A percentile compares a stretch with the other conserved stretches of the same genome.
Evolutionary conservation across 192 early-diverging fungal species (phyloP).

Genomic region (Rhizophlyctis rosea): DNA sequence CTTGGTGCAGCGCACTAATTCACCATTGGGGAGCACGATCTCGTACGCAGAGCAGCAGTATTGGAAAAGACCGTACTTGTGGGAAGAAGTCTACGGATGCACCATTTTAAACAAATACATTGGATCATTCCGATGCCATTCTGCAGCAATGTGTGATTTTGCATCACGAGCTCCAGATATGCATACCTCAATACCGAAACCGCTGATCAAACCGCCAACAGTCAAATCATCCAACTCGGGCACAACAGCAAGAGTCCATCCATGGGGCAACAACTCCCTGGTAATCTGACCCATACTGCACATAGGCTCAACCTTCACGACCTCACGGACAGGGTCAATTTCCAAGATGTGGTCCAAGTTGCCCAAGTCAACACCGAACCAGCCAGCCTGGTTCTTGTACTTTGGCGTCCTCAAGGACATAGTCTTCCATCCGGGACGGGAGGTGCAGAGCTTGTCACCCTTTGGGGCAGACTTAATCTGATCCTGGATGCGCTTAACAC

Average conservation of each 20-base stretch:
- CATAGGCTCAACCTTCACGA: constrained; percentile 34
- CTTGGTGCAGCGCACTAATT: constrained; percentile 32
- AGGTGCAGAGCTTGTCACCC: constrained; percentile 34
- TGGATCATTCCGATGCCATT: too few species aligned
- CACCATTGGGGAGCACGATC: constrained; percentile 32
- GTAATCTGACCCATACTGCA: constrained; percentile 41
- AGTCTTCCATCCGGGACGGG: constrained; percentile 31
- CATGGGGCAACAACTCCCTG: constrained; percentile 29
- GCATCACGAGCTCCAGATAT: too few species aligned
- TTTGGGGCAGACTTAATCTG: constrained; percentile 33
- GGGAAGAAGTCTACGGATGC: constrained; percentile 37
- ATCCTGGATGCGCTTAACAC: constrained; percentile 32
- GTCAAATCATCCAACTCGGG: constrained; percentile 44
- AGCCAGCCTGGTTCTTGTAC: background rate
- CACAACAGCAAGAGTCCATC: constrained; percentile 34
- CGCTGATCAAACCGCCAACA: constrained; percentile 39
- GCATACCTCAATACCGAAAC: constrained; percentile 41
- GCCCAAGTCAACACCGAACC: constrained; percentile 19
- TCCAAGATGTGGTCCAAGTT: constrained; percentile 36
- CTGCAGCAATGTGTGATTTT: too few species aligned
- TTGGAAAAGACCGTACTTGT: constrained; percentile 43
- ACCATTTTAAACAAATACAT: too few species aligned
- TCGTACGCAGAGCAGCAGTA: constrained; percentile 32
- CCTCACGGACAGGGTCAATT: constrained; percentile 20
- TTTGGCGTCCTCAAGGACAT: background rate